Percentiles rank a stretch among this genome's conserved stretches.
These are phyloP conservation scores for Ogataea hybrid DNA, from an alignment of 1,139 yeast species.

Conservation along the genomic window DNA sequence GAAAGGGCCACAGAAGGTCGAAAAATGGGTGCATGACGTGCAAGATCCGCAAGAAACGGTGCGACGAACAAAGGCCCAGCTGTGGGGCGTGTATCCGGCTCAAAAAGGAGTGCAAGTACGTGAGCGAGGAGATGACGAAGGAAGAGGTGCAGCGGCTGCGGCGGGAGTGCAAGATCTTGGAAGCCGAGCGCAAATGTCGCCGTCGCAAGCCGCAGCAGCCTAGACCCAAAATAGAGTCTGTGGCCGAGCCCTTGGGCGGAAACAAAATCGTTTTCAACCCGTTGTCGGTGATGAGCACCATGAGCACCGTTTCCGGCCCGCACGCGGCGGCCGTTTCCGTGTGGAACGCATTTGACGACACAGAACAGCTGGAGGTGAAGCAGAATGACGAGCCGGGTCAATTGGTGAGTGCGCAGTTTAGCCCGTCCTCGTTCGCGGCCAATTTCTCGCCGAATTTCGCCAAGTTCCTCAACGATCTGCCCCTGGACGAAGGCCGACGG, in stretches of 20 bases:
- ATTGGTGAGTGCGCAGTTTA: not conserved
- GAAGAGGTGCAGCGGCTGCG: slow-evolving; percentile 26
- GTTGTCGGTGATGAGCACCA: slow-evolving; percentile 16
- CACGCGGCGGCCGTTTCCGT: not conserved
- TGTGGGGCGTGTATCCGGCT: slow-evolving; percentile 63
- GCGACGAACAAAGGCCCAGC: slow-evolving; percentile 61
- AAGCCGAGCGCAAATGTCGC: slow-evolving; percentile 29
- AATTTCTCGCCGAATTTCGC: slow-evolving; percentile 26
- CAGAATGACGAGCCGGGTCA: not conserved
- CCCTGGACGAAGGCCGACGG: not conserved
- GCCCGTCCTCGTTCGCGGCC: slow-evolving; percentile 9
- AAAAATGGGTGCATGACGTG: slow-evolving; percentile 70
- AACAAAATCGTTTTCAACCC: slow-evolving; percentile 29
- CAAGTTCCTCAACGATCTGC: slow-evolving; percentile 20
- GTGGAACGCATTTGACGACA: slow-evolving; percentile 3
- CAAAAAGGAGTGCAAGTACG: slow-evolving; percentile 51
- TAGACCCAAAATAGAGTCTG: not conserved
- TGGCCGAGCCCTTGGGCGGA: not conserved
- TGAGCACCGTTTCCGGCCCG: not conserved
- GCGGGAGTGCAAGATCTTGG: slow-evolving; percentile 37
- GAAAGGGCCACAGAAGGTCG: slow-evolving; percentile 35
- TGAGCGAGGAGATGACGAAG: slow-evolving; percentile 38
- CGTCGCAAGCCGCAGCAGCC: slow-evolving; percentile 22
- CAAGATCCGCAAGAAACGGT: slow-evolving; percentile 68
- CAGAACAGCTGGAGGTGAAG: not conserved